A percentile compares a stretch with the other conserved stretches of the same genome.
Conservation (phyloP, 2,329 filamentous ascomycete genomes). For the Microcyclosporella mali region DNA sequence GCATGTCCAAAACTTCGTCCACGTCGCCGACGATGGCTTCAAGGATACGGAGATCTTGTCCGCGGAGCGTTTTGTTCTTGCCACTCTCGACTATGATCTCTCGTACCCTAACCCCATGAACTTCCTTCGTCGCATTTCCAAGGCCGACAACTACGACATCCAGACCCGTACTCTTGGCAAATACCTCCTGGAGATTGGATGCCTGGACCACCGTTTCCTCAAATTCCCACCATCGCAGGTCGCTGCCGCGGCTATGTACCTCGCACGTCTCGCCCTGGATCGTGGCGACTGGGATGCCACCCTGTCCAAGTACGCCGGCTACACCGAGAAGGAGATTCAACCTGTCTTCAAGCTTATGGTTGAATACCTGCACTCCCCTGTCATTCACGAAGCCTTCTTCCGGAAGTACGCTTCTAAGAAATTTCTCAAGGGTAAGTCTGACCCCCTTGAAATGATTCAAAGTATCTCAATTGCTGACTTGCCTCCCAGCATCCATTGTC, state of each 20-base stretch:
- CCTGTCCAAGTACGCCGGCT: slow-evolving; percentile 84
- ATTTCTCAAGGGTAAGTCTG: slow-evolving; percentile 82
- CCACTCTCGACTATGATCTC: slow-evolving; percentile 88
- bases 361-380: slow-evolving; percentile 86
- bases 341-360: slow-evolving; percentile 92
- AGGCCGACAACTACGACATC: slow-evolving; percentile 99
- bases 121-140: slow-evolving; percentile 96
- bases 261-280: slow-evolving; percentile 83
- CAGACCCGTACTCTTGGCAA: slow-evolving; percentile 95
- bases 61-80: slow-evolving; percentile 91
- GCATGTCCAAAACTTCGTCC: slow-evolving; percentile 93
- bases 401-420: slow-evolving; percentile 99
- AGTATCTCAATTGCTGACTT: slow-evolving; percentile 24
- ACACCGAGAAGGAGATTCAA: slow-evolving; percentile 85
- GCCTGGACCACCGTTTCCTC: slow-evolving; percentile 93
- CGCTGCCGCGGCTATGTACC: slow-evolving; percentile 89
- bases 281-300: slow-evolving; percentile 89
- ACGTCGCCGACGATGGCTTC: slow-evolving; percentile 95
- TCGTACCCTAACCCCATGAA: slow-evolving; percentile 99
- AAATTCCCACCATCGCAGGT: slow-evolving; percentile 81
- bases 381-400: slow-evolving; percentile 95
- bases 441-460: background rate
- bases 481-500: slow-evolving; percentile 69
- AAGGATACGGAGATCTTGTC: slow-evolving; percentile 90
- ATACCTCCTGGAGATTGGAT: slow-evolving; percentile 94